These are phyloP conservation scores for Phialocephala sp. DNA, from an alignment of 2,329 filamentous ascomycete species.

Conservation along the genomic window DNA sequence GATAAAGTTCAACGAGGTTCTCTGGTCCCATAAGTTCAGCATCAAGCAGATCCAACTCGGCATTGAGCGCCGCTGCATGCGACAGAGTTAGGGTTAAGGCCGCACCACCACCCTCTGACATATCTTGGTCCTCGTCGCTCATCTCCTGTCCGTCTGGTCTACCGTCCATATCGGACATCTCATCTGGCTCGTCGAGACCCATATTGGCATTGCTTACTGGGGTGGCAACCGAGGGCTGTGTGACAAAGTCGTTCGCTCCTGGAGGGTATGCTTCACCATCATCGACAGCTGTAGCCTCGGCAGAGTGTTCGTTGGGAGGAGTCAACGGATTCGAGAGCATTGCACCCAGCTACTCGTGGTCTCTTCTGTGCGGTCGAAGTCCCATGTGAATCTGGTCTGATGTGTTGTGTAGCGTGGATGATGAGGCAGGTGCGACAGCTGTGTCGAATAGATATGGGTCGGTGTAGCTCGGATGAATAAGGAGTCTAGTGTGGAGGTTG, in stretches of 20 bases:
- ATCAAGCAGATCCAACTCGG: slow-evolving; percentile 37
- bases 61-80: slow-evolving; percentile 32
- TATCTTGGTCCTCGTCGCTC: slow-evolving; percentile 39
- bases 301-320: slow-evolving; percentile 34
- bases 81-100: slow-evolving; percentile 32
- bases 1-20: slow-evolving; percentile 26
- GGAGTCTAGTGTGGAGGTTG: slow-evolving; percentile 30
- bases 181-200: slow-evolving; percentile 24
- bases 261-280: slow-evolving; percentile 20
- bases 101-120: slow-evolving; percentile 40
- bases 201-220: slow-evolving; percentile 29
- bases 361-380: slow-evolving; percentile 26
- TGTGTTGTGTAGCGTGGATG: slow-evolving; percentile 30
- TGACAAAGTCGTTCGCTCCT: slow-evolving; percentile 7
- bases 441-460: slow-evolving; percentile 23
- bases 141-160: slow-evolving; percentile 19
- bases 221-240: slow-evolving; percentile 21
- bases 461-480: slow-evolving; percentile 28
- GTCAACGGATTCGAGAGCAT: slow-evolving; percentile 38
- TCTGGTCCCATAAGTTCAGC: slow-evolving; percentile 37
- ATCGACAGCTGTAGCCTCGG: slow-evolving; percentile 27
- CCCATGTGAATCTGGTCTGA: slow-evolving; percentile 31
- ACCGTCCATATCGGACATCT: slow-evolving; percentile 26
- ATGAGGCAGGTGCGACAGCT: slow-evolving; percentile 18
- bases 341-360: slow-evolving; percentile 30